These are phyloP conservation scores for Fusarium sp. DNA, from an alignment of 2,329 filamentous ascomycete genomes.

Conservation along the genomic window DNA sequence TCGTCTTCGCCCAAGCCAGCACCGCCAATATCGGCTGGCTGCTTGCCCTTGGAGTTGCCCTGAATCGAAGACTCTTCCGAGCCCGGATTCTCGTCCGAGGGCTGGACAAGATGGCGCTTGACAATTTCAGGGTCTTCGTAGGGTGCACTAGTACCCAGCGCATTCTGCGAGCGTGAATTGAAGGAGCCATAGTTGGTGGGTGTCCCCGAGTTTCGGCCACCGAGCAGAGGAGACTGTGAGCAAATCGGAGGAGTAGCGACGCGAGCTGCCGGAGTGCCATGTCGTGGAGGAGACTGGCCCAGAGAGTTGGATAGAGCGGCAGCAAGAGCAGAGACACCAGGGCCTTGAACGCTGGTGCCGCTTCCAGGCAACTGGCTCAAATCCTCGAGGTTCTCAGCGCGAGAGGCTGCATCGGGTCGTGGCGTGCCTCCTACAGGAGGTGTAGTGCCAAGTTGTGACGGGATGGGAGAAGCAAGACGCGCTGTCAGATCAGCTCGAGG, in stretches of 20 bases:
- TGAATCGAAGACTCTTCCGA: slow-evolving; percentile 59
- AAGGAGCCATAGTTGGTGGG: slow-evolving; percentile 88
- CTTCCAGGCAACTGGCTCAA: slow-evolving; percentile 74
- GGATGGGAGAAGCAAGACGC: slow-evolving; percentile 68
- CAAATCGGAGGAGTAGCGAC: slow-evolving; percentile 66
- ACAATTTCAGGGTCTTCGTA: slow-evolving; percentile 93
- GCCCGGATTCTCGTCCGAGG: slow-evolving; percentile 60
- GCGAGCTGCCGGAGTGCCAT: slow-evolving; percentile 70
- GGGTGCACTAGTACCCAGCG: slow-evolving; percentile 61
- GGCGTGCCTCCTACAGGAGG: slow-evolving; percentile 52
- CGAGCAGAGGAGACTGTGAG: slow-evolving; percentile 54
- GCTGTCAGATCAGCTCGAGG: slow-evolving; percentile 71
- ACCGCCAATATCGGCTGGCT: slow-evolving; percentile 54
- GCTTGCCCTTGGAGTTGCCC: slow-evolving; percentile 65
- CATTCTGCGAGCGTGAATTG: slow-evolving; percentile 71
- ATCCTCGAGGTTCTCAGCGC: slow-evolving; percentile 50
- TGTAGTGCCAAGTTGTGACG: slow-evolving; percentile 52
- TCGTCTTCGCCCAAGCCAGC: slow-evolving; percentile 73
- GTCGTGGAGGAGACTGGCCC: slow-evolving; percentile 75
- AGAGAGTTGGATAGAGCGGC: slow-evolving; percentile 84
- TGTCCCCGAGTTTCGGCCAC: slow-evolving; percentile 58
- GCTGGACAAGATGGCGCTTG: slow-evolving; percentile 85
- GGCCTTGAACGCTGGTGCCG: slow-evolving; percentile 74
- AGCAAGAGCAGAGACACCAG: slow-evolving; percentile 87
- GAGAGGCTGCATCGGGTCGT: slow-evolving; percentile 35